Conservation (phyloP, 2,329 filamentous ascomycete genomes). For the Aspergillus versicolor region DNA sequence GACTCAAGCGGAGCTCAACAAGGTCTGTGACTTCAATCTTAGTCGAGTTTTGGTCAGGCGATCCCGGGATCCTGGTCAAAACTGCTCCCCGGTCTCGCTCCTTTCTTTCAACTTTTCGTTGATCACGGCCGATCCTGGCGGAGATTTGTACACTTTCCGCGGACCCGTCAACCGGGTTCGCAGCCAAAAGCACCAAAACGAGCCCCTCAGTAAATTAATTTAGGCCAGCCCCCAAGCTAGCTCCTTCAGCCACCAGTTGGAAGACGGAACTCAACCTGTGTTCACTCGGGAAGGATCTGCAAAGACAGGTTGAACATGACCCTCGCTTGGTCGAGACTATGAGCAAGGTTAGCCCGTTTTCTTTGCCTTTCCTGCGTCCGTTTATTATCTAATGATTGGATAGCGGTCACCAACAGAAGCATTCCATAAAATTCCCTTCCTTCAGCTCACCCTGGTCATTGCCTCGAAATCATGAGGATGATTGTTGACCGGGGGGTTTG, state of each 20-base stretch:
- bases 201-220: slow-evolving; percentile 4
- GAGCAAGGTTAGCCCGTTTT: neutral
- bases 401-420: neutral
- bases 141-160: slow-evolving; percentile 20
- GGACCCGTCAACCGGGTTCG: slow-evolving; percentile 22
- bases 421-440: neutral
- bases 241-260: slow-evolving; percentile 11
- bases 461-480: slow-evolving; percentile 1
- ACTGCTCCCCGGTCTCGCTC: slow-evolving; percentile 1
- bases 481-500: too few relatives aligned
- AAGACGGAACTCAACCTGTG: neutral
- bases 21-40: neutral
- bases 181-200: neutral
- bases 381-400: neutral
- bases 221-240: slow-evolving; percentile 6
- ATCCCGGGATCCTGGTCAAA: neutral
- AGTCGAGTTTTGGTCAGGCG: neutral
- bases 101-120: slow-evolving; percentile 7
- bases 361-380: neutral
- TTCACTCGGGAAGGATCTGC: slow-evolving; percentile 1
- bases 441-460: neutral
- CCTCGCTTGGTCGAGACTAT: slow-evolving; percentile 1
- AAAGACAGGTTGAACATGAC: neutral
- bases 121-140: slow-evolving; percentile 17
- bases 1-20: neutral